Evolutionary conservation across 2,329 filamentous ascomycete species (phyloP), one percentile per base, ranked within the genome.

Genomic region (Fusarium nurragi): DNA sequence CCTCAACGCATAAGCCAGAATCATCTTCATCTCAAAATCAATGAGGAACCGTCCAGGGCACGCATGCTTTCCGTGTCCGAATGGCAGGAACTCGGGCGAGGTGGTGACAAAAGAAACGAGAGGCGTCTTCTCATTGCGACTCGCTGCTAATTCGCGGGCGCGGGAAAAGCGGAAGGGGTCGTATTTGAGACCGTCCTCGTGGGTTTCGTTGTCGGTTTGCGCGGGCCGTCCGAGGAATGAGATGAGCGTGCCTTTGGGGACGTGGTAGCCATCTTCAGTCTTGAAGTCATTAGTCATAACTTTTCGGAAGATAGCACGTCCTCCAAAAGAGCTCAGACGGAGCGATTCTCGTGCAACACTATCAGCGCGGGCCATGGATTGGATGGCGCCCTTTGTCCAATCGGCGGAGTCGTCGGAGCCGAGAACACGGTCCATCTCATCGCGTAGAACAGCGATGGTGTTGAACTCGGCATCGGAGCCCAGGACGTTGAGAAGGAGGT

Each of bases 321-420:
- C 62, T 2, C 71, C 71, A 16, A 77, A 74, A 0, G 76, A 70
- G 22, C 79, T 54, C 4, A 77, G 43, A 3, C 81, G 75, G 21
- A 82, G 69, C 4, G 80, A 80, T 66, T 83, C 81, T 13, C 81
- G 76, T 3, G 76, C 69, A 1, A 76, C 75, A 47, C 80, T 82
- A 65, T 83, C 81, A 10, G 77, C 69, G 4, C 69, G 71, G 3
- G 71, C 69, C 75, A 83, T 77, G 13, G 74, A 69, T 30, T 73
- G 68, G 2, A 81, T 70, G 3, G 71, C 71, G 9, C 69, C 58
- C 47, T 80, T 81, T 6, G 76, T 79, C 81, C 81, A 83, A 13
- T 46, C 18, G 4, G 46, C 51, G 10, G 67, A 50, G 16, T 68
- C 63, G 8, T 71, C 67, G 1, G 59, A 55, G n/a, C 62, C 57